phyloP scores from a whole-genome alignment of 768 basidiomycete genomes.

The Glaciozyma martinii region DNA sequence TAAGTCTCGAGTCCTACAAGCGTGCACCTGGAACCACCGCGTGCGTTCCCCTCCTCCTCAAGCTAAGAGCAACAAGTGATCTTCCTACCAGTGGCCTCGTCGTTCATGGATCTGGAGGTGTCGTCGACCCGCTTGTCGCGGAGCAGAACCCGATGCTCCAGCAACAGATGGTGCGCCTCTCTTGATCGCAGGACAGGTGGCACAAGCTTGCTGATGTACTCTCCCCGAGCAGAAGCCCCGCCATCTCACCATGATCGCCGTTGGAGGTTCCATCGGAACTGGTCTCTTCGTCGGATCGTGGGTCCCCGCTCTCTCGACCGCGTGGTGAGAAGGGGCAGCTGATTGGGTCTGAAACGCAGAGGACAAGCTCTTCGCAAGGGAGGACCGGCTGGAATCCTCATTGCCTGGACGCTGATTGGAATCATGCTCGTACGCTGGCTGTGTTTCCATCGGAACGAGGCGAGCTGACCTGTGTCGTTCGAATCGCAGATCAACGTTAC shows the following conservation, averaged over 20 bases:
- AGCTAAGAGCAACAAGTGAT: too few relatives aligned
- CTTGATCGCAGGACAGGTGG: too few relatives aligned
- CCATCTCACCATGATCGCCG: slow-evolving; percentile 38
- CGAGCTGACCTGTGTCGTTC: neutral
- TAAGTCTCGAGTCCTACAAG: slow-evolving; percentile 43
- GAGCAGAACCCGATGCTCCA: slow-evolving; percentile 36
- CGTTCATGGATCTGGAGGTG: slow-evolving; percentile 10
- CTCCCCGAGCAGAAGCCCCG: neutral
- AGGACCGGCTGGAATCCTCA: slow-evolving; percentile 28
- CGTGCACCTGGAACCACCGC: slow-evolving; percentile 40
- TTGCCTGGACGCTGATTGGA: slow-evolving; percentile 33
- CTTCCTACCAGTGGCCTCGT: neutral
- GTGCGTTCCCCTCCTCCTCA: neutral
- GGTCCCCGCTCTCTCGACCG: too few relatives aligned
- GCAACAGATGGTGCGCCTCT: slow-evolving; percentile 38
- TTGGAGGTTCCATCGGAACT: slow-evolving; percentile 40
- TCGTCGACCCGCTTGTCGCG: slow-evolving; percentile 29
- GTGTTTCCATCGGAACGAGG: neutral
- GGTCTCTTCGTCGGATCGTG: slow-evolving; percentile 26
- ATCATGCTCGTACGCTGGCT: slow-evolving; percentile 29
- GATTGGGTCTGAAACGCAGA: too few relatives aligned
- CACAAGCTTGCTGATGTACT: neutral
- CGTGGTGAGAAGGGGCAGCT: too few relatives aligned
- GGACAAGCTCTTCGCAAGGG: slow-evolving; percentile 19
- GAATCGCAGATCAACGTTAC: slow-evolving; percentile 10